Evolutionary conservation across 345 rosid genomes (phyloP).

Genomic region (Excoecaria agallocha): DNA sequence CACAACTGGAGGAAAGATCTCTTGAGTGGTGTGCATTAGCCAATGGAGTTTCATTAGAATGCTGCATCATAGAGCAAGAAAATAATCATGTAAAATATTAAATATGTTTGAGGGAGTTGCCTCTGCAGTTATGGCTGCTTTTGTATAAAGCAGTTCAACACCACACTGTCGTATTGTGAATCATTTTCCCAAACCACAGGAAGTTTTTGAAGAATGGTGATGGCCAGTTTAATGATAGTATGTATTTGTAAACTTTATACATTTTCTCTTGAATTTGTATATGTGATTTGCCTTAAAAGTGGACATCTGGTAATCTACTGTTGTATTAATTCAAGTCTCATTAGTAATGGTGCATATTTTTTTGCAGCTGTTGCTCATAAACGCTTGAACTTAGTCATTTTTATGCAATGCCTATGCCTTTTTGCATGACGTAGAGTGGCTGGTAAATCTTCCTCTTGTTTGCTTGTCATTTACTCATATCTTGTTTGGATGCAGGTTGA

Average conservation of each 20-base stretch:
- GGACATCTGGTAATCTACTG: neutral
- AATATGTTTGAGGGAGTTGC: neutral
- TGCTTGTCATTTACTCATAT: neutral
- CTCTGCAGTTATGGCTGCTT: neutral
- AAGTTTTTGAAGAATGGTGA: neutral
- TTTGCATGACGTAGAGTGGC: neutral
- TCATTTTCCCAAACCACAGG: neutral
- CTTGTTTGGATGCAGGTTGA: constrained; percentile 60
- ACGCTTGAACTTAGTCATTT: neutral
- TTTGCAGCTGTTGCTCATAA: neutral
- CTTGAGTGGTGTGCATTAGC: neutral
- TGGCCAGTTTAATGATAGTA: neutral
- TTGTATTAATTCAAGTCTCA: neutral
- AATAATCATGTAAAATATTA: neutral
- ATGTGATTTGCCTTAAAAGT: neutral
- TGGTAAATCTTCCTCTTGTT: neutral
- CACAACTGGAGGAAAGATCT: neutral
- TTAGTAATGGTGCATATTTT: neutral
- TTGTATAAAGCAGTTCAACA: neutral
- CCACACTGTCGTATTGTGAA: neutral
- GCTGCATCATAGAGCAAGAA: neutral
- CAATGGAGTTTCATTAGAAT: neutral
- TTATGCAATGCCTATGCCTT: neutral
- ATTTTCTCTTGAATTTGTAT: neutral
- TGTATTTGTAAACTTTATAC: neutral